Conservation (phyloP, 176 grass and related monocot species). For the Elymus sibiricus region DNA sequence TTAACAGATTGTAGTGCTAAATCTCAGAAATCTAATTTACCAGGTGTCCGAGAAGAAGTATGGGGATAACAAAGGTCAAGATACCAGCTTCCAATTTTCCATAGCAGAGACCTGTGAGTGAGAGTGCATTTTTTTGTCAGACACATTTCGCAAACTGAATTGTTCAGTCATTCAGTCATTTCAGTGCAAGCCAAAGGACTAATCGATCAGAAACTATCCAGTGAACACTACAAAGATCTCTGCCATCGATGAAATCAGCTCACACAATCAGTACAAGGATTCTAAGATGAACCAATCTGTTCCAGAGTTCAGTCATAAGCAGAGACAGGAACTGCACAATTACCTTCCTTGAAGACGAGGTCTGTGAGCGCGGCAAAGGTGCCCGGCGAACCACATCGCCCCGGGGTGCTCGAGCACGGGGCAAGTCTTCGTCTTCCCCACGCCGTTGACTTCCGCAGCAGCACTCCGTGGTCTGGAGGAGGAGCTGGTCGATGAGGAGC, state of each 20-base stretch:
- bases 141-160: background rate
- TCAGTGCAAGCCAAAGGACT: background rate
- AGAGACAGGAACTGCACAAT: background rate
- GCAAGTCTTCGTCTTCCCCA: too few species aligned
- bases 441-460: too few species aligned
- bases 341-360: constrained; percentile 91
- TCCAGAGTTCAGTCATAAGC: background rate
- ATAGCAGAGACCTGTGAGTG: too few species aligned
- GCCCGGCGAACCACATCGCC: constrained; percentile 57
- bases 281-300: background rate
- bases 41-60: too few species aligned
- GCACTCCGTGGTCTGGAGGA: too few species aligned
- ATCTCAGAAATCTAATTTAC: too few species aligned
- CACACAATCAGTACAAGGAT: background rate
- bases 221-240: background rate
- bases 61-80: too few species aligned
- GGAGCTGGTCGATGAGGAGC: too few species aligned
- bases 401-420: constrained; percentile 49
- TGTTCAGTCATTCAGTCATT: background rate
- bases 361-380: constrained; percentile 22
- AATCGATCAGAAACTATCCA: background rate
- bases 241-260: background rate
- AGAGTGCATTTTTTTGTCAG: too few species aligned
- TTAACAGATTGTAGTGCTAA: too few species aligned
- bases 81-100: too few species aligned